Base-by-base conservation (phyloP, 495 filamentous ascomycete genomes). In the Oidiodendron maius region DNA sequence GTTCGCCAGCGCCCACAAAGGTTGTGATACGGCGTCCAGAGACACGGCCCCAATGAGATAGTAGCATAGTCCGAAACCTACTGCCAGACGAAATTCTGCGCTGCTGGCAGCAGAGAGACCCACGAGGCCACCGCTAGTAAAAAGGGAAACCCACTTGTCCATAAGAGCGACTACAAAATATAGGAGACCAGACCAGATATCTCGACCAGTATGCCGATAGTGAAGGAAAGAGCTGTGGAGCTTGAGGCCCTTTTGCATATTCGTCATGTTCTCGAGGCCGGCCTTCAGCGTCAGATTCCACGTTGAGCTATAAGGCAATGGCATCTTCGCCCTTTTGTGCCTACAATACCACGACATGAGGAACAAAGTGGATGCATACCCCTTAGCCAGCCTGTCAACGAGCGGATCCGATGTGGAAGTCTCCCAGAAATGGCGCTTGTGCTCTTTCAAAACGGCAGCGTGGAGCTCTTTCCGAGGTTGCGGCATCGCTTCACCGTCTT, bases 161-260 rank as follows among this genome's bases (percentile, higher is more conserved):
- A 79, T 60, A 17, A 82, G 72, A 12, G 78, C 78, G 35, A 80
- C 59, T 16, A 82, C 51, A 46, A 82, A 82, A 63, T 78, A 81
- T 5, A 80, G 58, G 34, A 80, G 53, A 34, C 75, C 74, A 45
- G 74, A 80, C 20, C 77, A 75, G 13, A 82, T 68, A 47, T 82
- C 78, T 36, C 70, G 63, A 38, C 74, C 76, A 0, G 74, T 71
- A 23, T 77, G 69, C 6, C 78, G 76, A 77, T 77, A 82, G 50
- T 79, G 77, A 28, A 81, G 69, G 57, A 82, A 82, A 3, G 76
- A 70, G 55, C 75, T 81, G 62, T 82, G 78, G n/a, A 80, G 60
- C 20, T 70, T 64, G 3, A 82, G 68, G 9, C 78, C 78, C 56
- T 78, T 79, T 51, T 81, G 77, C 15, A 71, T 68, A 45, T 70